Evolutionary conservation across 192 early-diverging fungal species (phyloP), one percentile per base, ranked within the genome.

Genomic region (Dissophora globulifera): DNA sequence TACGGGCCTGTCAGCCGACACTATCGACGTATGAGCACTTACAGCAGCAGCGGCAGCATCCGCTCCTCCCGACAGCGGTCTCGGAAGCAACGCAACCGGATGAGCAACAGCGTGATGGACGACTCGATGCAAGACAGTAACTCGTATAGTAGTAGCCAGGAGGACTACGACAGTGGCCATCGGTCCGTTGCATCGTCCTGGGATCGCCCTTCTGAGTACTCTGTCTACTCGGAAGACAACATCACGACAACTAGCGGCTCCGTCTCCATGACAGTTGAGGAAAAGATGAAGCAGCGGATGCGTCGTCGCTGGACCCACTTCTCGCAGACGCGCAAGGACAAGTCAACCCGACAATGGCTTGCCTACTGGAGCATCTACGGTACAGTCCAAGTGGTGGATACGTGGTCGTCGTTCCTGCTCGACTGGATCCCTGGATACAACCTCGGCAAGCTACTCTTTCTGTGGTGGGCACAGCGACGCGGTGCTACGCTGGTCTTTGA

Each of bases 321-420:
- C 22, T 67, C 68, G 8, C 68, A 62, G 16, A 60, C 60, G 0
- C 67, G 78, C 20, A 51, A 79, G 40, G 67, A 80, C 30, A 80
- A 81, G 41, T 58, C 67, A 0, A 85, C 71, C 0, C 50, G 81
- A 29, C 78, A 81, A 50, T 88, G 86, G 86, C 48, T 88, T 3
- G 84, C 84, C 38, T 88, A 88, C 71, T 88, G 86, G 86, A 67
- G 81, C 20, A 62, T 88, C 33, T 88, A 83, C 74, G 86, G 86
- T 4, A 81, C 80, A 30, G 60, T 88, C 20, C 84, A 84, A 58
- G 81, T 87, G 25, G 53, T 81, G 25, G 86, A 87, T 66, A 69
- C 83, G 35, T 87, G 84, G 84, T 82, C 74, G 6, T 60, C 47
- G 10, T 65, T 66, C 45, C 29, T 84, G 6, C 47, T 81, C 19